A percentile compares a stretch with the other conserved stretches of the same genome.
Evolutionary conservation across 192 early-diverging fungal genomes (phyloP).

Genomic region (Entomortierella chlamydospora): DNA sequence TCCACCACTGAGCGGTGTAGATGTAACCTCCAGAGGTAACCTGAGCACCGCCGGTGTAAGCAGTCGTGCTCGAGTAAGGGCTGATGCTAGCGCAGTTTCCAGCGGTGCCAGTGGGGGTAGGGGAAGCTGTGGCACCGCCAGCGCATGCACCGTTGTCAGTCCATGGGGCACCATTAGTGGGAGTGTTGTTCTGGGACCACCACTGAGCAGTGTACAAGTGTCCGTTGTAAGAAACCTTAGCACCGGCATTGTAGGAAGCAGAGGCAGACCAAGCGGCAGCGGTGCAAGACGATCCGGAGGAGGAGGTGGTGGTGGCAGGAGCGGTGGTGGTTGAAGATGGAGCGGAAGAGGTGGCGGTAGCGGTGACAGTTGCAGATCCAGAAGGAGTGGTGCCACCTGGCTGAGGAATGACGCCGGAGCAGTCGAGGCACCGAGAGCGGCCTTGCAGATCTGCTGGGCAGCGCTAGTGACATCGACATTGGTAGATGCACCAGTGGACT

Average conservation of each 20-base stretch:
- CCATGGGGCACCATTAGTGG: conserved; percentile 45
- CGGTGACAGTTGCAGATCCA: conserved; percentile 26
- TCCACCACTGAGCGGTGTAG: conserved; percentile 60
- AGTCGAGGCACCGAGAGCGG: conserved; percentile 41
- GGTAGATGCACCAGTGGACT: conserved; percentile 28
- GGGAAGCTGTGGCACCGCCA: neutral
- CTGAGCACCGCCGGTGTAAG: conserved; percentile 53
- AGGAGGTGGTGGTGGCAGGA: conserved; percentile 4
- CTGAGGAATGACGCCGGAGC: conserved; percentile 41
- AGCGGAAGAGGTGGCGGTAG: conserved; percentile 39
- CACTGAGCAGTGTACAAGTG: conserved; percentile 61
- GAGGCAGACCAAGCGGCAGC: conserved; percentile 46
- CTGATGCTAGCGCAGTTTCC: conserved; percentile 39
- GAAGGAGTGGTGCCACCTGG: conserved; percentile 21
- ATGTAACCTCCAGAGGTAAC: conserved; percentile 52
- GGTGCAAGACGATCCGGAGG: conserved; percentile 39
- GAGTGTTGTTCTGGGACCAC: conserved; percentile 53
- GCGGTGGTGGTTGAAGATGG: conserved; percentile 35
- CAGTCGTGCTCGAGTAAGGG: conserved; percentile 29
- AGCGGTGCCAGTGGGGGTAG: conserved; percentile 19
- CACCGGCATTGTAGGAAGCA: conserved; percentile 40
- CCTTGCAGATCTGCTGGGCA: conserved; percentile 52
- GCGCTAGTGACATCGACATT: conserved; percentile 38
- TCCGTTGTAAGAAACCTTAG: conserved; percentile 60
- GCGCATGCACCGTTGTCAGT: conserved; percentile 37